Evolutionary conservation across 164 flowering plant species (phyloP), one percentile per base, ranked within the genome.

Genomic region (Chloranthus sessilifolius): DNA sequence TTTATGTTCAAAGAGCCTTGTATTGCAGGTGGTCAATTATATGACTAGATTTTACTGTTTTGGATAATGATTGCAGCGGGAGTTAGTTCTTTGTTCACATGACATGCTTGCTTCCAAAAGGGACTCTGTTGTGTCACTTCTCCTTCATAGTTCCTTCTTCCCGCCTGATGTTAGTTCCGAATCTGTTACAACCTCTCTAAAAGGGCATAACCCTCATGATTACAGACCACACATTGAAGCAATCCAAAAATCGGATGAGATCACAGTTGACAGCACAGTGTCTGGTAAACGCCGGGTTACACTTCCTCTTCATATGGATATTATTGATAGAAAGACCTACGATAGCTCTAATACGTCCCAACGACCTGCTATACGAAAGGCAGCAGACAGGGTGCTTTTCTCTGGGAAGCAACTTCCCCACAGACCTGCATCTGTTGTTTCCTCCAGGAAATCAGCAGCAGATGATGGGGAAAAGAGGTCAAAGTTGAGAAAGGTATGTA

Each of bases 131-230:
- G 71, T 80, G 5, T 76, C 88, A 10, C 55, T 64, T 34, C 79
- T 80, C 41, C 73, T 64, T 36, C 82, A 60, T 27, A 76, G 67
- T 47, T 78, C 88, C 9, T 76, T 72, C 54, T 56, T 72, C 36
- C 79, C 61, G n/a, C 81, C 83, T 36, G 95, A 84, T 54, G 77
- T 76, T 43, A 88, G 96, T 57, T 83, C 99, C 7, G 96, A 84
- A 53, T 88, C 96, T 8, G 99, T 89, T 39, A 88, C 99, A 16
- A 88, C 96, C n/a, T 83, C 91, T 21, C 71, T 85, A 3, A 74
- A 76, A 59, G 85, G 80, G 22, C 70, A 73, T 52, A 55, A n/a
- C n/a, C n/a, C 75, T 5, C 85, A 80, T 56, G 78, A 62, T 56
- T 63, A 62, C 51, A 78, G 56, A 64, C 80, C 96, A 50, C 70